These are phyloP conservation scores for Claviceps sp. DNA, from an alignment of 2,329 filamentous ascomycete species.

Conservation along the genomic window DNA sequence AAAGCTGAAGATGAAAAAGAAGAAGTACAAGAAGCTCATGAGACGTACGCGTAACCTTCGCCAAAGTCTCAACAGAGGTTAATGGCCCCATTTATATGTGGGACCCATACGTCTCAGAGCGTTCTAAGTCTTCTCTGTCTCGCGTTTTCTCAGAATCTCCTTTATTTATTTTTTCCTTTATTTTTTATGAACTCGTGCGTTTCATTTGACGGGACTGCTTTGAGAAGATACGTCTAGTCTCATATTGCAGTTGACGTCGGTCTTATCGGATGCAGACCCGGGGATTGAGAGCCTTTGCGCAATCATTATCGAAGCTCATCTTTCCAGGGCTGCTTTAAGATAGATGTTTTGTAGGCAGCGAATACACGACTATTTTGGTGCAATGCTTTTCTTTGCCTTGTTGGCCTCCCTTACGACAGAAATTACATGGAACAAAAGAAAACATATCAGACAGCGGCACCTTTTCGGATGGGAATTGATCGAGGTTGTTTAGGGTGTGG, in stretches of 20 bases:
- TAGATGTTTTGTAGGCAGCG: too few species aligned
- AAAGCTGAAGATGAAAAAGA: conserved; percentile 99
- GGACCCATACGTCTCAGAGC: neutral
- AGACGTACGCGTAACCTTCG: conserved; percentile 78
- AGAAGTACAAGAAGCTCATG: conserved; percentile 99
- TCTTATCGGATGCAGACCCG: conserved; percentile 10
- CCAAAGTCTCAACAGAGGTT: conserved; percentile 64
- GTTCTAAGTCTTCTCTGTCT: neutral
- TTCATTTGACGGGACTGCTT: conserved; percentile 12
- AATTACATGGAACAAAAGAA: neutral
- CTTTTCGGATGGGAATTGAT: neutral
- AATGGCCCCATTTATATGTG: conserved; percentile 15
- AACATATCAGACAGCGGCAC: neutral
- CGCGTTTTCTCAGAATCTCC: neutral
- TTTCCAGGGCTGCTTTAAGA: too few species aligned
- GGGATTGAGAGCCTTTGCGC: conserved; percentile 3
- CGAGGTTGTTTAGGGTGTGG: neutral
- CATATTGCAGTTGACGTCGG: conserved; percentile 16
- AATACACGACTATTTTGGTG: too few species aligned
- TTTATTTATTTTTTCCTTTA: neutral
- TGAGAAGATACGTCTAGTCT: conserved; percentile 17
- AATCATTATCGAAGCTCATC: too few species aligned
- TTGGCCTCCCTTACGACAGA: too few species aligned
- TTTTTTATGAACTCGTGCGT: conserved; percentile 6
- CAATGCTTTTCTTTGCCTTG: too few species aligned